A percentile compares a stretch with the other conserved stretches of the same genome.
Evolutionary conservation across 2,329 filamentous ascomycete species (phyloP).

Genomic region (Trichoderma polysporum): DNA sequence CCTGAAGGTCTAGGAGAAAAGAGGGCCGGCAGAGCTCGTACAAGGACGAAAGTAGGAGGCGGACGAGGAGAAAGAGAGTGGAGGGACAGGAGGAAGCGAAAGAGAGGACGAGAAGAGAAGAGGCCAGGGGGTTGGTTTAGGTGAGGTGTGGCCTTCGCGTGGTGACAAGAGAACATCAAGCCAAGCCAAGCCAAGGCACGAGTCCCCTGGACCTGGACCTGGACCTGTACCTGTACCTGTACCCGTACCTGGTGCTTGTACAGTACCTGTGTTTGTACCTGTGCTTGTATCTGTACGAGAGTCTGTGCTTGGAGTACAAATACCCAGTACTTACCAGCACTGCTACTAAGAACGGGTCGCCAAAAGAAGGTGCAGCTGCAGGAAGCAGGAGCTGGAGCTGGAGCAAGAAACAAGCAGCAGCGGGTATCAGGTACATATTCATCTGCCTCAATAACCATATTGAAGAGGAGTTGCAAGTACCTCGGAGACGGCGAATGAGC

Average conservation of each 20-base stretch:
- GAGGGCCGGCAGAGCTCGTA: constrained; percentile 27
- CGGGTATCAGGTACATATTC: too few species aligned
- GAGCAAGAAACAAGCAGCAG: too few species aligned
- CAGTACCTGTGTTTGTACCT: neutral
- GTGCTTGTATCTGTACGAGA: neutral
- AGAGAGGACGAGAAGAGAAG: constrained; percentile 34
- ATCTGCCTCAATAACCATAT: too few species aligned
- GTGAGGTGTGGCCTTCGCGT: constrained; percentile 9
- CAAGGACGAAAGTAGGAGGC: constrained; percentile 36
- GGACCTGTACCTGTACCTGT: neutral
- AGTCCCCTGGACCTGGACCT: neutral
- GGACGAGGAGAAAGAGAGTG: constrained; percentile 34
- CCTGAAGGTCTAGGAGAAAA: constrained; percentile 19
- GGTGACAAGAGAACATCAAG: too few species aligned
- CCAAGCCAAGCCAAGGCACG: too few species aligned
- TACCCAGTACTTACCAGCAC: too few species aligned
- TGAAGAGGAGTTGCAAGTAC: too few species aligned
- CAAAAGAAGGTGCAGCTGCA: too few species aligned
- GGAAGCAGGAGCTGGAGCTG: too few species aligned
- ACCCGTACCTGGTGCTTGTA: neutral
- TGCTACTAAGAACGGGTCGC: too few species aligned
- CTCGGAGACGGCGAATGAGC: too few species aligned
- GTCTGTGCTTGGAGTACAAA: too few species aligned
- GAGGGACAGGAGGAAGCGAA: constrained; percentile 35
- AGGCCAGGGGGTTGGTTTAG: constrained; percentile 18